Evolutionary conservation across 2,329 filamentous ascomycete species (phyloP), one percentile per base, ranked within the genome.

Genomic region (Cryoendolithus antarcticus): DNA sequence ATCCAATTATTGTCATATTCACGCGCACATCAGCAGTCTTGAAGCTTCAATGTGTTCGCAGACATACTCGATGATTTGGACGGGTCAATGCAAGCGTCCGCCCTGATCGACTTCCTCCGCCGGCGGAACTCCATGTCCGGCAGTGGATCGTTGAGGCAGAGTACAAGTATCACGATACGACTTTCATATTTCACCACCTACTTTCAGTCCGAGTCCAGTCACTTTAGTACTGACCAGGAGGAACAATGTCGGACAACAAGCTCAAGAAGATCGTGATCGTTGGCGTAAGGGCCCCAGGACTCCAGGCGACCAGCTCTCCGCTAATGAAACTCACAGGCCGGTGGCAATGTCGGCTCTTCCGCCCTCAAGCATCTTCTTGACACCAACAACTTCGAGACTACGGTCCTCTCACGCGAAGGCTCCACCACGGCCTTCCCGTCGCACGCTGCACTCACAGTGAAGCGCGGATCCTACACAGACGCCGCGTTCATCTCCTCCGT

Each of bases 181-280:
- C 15, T 19, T 19, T 19, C 5, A 19, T 19, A 19, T 19, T 19
- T 19, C 15, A 19, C 15, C 15, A 19, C 15, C 15, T 19, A 5
- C 15, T 19, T 19, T 19, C 15, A 5, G 15, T 19, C 15, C 15
- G 15, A 19, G 15, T 19, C 15, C 15, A 19, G 15, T 27, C 24
- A 27, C 7, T 8, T 6, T 8, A 27, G 24, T 8, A 27, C 24
- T 27, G 24, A 19, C 33, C 9, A 9, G 12, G 27, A 9, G 12
- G 29, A 29, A 40, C 24, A 9, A 40, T 40, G 38, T 6, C 34
- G 19, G 10, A 27, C 11, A 32, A 32, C 13, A 38, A 56, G 34
- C 45, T 64, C 32, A 48, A 56, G 27, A 61, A 54, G 12, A 48
- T 63, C 27, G 61, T 61, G 13, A 54, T 65, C 24, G 55, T 64